Evolutionary conservation across 2,329 filamentous ascomycete species (phyloP).

Genomic region (Colletotrichum tofieldiae): DNA sequence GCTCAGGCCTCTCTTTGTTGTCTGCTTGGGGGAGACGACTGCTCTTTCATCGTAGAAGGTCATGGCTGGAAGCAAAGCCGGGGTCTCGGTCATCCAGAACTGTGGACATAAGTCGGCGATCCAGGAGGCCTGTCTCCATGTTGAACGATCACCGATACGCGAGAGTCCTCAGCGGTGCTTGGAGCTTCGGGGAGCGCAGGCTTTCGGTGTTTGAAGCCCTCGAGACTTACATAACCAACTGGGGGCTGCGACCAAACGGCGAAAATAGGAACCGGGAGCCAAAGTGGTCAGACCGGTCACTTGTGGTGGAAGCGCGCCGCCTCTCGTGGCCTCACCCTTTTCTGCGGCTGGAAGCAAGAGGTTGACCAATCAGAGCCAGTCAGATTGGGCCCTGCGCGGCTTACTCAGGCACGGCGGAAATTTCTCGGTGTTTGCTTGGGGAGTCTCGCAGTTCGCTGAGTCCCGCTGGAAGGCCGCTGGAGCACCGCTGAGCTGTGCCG

Average conservation of each 20-base stretch:
- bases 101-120: constrained; percentile 30
- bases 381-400: not conserved
- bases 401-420: constrained; percentile 46
- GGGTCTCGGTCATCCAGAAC: not conserved
- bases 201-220: constrained; percentile 38
- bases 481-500: constrained; percentile 5
- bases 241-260: constrained; percentile 35
- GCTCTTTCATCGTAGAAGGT: not conserved
- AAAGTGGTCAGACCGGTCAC: constrained; percentile 32
- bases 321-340: constrained; percentile 1
- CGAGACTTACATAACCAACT: constrained; percentile 17
- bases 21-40: not conserved
- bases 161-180: not conserved
- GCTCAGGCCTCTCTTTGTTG: not conserved
- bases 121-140: not conserved
- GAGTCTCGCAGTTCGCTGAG: constrained; percentile 41
- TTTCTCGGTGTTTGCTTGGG: constrained; percentile 49
- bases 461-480: constrained; percentile 8
- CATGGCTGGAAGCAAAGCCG: not conserved
- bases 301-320: constrained; percentile 7
- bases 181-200: constrained; percentile 12
- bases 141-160: constrained; percentile 15
- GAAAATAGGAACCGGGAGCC: constrained; percentile 38
- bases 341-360: not conserved
- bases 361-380: constrained; percentile 20